These are phyloP conservation scores for Pulveroboletus sp. DNA, from an alignment of 768 basidiomycete genomes.

Conservation along the genomic window DNA sequence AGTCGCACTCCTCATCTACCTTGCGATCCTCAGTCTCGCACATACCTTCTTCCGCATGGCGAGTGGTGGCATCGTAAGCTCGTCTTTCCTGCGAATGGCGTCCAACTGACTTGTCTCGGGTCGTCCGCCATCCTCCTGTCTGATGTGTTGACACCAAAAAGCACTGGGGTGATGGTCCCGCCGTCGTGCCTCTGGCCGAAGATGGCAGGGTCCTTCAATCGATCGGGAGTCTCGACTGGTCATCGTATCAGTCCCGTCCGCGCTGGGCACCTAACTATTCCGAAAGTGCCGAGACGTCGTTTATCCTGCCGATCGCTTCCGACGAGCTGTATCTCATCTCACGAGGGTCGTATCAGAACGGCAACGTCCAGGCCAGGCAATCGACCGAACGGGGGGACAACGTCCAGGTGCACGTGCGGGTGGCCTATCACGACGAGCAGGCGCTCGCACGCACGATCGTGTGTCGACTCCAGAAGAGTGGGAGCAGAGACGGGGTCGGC, in stretches of 20 bases:
- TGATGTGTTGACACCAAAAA: no score
- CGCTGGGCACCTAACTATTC: slow-evolving; percentile 16
- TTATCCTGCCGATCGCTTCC: slow-evolving; percentile 28
- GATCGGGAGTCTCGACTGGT: slow-evolving; percentile 14
- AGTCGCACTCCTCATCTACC: no score
- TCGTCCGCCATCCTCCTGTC: no score
- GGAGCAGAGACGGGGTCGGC: slow-evolving; percentile 32
- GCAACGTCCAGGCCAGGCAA: slow-evolving; percentile 19
- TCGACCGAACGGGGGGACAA: background rate
- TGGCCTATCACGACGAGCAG: slow-evolving; percentile 22
- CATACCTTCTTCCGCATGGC: no score
- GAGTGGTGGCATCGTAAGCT: no score
- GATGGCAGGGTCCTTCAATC: slow-evolving; percentile 18
- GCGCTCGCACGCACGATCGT: slow-evolving; percentile 28
- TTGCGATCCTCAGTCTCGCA: no score
- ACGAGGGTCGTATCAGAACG: slow-evolving; percentile 26
- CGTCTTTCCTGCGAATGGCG: no score
- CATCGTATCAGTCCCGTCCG: slow-evolving; percentile 4
- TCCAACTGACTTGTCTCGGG: no score
- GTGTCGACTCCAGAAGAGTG: slow-evolving; percentile 27
- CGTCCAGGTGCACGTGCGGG: slow-evolving; percentile 29
- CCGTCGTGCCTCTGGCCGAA: background rate
- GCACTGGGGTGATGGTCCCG: no score
- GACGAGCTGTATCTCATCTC: slow-evolving; percentile 33
- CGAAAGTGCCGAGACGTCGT: slow-evolving; percentile 17